Evolutionary conservation across 371 early-diverging fungal species (phyloP), one percentile per base, ranked within the genome.

Genomic region (Saksenaea vasiformis): DNA sequence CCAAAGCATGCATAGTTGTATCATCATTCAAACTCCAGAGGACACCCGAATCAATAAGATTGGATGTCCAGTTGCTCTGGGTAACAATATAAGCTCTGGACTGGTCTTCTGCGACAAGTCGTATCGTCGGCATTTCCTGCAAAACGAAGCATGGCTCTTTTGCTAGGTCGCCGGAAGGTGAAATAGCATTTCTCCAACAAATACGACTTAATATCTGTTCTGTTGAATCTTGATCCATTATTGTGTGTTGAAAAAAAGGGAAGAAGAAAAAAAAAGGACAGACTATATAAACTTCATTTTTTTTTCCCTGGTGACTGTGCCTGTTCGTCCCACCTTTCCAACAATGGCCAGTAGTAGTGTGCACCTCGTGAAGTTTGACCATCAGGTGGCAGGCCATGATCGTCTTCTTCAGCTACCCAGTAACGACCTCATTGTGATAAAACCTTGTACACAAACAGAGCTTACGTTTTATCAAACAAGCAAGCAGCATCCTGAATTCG

Each of bases 331-430:
- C 22, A 17, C 51, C n/a, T 47, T 47, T 22, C 51, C 67, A 5
- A 61, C 67, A 3, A 51, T 34, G 15, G 37, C 35, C 55, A 36
- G 28, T 13, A 36, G 28, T 13, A 44, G 53, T 10, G 22, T 53
- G 19, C 24, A 54, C 15, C 59, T 75, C 1, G 60, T 73, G 13
- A 61, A 66, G 56, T 82, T 79, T 44, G 75, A 76, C 11, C 77
- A 85, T 67, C 91, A 91, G 73, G 88, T 90, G n/a, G 89, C 87
- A 10, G 90, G 91, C 1, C 91, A 91, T 60, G 85, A 85, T 27
- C 75, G 81, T 5, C 73, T 91, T 0, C 65, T 90, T 56, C 67
- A 65, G 63, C 69, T 56, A 64, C 77, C 70, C 67, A 83, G 75
- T 7, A 79, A 77, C 27, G 83, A 85, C 56, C 76, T 84, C 13